Base-by-base conservation (phyloP, 495 filamentous ascomycete genomes). In the Neurospora hispaniola region DNA sequence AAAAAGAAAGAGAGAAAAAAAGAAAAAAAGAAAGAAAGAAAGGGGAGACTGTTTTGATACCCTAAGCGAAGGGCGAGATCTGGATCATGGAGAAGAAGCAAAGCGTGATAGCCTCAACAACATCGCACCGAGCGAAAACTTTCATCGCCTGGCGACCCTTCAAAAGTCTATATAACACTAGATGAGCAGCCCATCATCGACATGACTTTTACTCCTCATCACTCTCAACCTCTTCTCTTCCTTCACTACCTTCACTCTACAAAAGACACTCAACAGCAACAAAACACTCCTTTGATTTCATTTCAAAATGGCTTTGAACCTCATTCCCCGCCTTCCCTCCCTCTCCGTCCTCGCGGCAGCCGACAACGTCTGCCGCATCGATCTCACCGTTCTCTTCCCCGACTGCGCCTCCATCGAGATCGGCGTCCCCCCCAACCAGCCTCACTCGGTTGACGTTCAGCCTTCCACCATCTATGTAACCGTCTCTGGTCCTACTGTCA, bases 351-450 rank as follows among this genome's bases (percentile, higher is more conserved):
- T 71, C 66, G n/a, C 44, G 16, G 71, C 42, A 62, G 72, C 46
- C 70, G 41, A 44, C 27, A 73, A 70, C 42, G 69, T 73, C 42
- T 76, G 75, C 75, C 71, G 43, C 14, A 62, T 76, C 70, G 71
- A 76, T 43, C 27, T 76, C 48, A 41, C 71, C 4, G 46, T 59
- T 8, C 71, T 76, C 39, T 72, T 71, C 54, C 41, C 71, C 42
- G 35, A 46, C 73, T 76, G 75, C 62, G 71, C 35, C n/a, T 72
- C 73, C 39, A 71, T 74, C 44, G 71, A 73, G 41, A 69, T 76
- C 27, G 69, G 38, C 31, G 43, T 74, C 14, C 54, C 54, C 5
- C 27, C 39, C 43, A 31, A 31, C 41, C n/a, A 59, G 31, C 70
- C 46, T 16, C 54, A 54, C 42, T 59, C 66, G 9, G 46, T 71